Base-by-base conservation (phyloP, 805 yeast species). In the Candida mattraensis region DNA sequence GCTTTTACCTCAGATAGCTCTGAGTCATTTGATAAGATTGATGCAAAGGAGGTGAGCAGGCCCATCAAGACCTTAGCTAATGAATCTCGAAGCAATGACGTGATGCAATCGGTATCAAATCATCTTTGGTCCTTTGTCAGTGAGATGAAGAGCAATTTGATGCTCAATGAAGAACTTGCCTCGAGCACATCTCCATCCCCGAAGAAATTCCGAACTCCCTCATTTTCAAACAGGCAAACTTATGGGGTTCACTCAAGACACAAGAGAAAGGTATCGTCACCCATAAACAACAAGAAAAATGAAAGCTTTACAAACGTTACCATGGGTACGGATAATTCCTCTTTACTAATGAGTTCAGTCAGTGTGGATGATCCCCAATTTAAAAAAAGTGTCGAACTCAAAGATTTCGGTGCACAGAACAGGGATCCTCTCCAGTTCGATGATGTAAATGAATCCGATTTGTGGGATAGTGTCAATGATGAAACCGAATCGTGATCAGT, bases 91-190 rank as follows among this genome's bases (percentile, higher is more conserved):
- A 33, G 46, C 9, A 54, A 49, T 12, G 69, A 58, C 30, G 56
- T 60, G 4, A 49, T 63, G 43, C 64, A 66, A 30, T 53, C 64
- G 5, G 67, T 70, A 2, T 61, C 72, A 0, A 55, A 51, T 27
- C 69, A 73, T 9, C 33, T 74, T 4, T 74, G 79, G 79, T 64
- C 67, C 2, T 71, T 74, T 51, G 74, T 74, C 7, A 69, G 63
- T 46, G 78, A 72, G 36, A 69, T 74, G 17, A 72, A 69, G 43
- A 43, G 54, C 5, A 58, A 58, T 40, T 41, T 61, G 23, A 26
- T 58, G 30, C 21, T 28, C 12, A 38, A 44, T 20, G 54, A 51
- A 6, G 54, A 48, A 17, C 14, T 20, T 11, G 14, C 36, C 3
- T 22, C 42, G 9, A 17, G 32, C 12, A 35, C 48, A 12, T 23